Percentiles rank a stretch among this genome's conserved stretches.
These are phyloP conservation scores for Porphyrellus cyaneotinctus DNA, from an alignment of 768 basidiomycete species.

Conservation along the genomic window DNA sequence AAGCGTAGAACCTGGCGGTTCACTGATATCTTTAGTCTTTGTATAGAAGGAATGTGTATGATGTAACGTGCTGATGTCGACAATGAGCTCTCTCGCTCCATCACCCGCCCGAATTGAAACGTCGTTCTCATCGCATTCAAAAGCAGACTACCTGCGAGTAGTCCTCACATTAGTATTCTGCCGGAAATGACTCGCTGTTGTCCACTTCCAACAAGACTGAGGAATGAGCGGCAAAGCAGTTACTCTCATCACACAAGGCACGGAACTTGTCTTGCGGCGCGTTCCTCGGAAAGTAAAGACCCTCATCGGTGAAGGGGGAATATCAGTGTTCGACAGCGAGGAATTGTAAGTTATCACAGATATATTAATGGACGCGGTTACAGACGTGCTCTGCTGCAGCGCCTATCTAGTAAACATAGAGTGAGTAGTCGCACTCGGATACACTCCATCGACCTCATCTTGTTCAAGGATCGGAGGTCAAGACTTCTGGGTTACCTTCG, in stretches of 20 bases:
- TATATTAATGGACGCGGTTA: neutral
- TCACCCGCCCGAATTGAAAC: slow-evolving; percentile 10
- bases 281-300: slow-evolving; percentile 16
- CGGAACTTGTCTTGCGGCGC: slow-evolving; percentile 22
- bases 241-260: slow-evolving; percentile 21
- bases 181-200: neutral
- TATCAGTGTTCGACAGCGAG: slow-evolving; percentile 29
- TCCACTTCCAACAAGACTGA: neutral
- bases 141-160: slow-evolving; percentile 6
- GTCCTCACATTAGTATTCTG: neutral
- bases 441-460: neutral
- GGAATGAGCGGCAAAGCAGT: slow-evolving; percentile 13
- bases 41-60: neutral
- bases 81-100: neutral
- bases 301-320: slow-evolving; percentile 18
- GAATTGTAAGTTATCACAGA: slow-evolving; percentile 30
- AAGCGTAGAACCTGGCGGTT: neutral
- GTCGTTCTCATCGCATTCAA: slow-evolving; percentile 7
- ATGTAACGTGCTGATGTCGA: neutral
- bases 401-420: slow-evolving; percentile 39
- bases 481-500: slow-evolving; percentile 43
- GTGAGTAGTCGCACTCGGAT: slow-evolving; percentile 20
- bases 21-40: neutral
- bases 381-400: slow-evolving; percentile 18
- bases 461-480: slow-evolving; percentile 39